Base-by-base conservation (phyloP, 2,329 filamentous ascomycete species). In the Scytalidium lignicola region DNA sequence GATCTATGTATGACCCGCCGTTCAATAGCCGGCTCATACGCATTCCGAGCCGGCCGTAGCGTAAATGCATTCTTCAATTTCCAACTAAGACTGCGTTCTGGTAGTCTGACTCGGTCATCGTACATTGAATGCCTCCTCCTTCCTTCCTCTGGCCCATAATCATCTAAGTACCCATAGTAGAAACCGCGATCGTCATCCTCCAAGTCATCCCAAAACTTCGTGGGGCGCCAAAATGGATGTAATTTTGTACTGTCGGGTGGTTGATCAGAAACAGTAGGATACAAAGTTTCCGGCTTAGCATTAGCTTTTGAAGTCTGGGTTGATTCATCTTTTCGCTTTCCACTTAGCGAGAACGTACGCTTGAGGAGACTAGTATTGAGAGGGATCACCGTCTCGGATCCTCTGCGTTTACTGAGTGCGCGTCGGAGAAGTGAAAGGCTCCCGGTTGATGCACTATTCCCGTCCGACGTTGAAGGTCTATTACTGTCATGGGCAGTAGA, bases 181-280 rank as follows among this genome's bases (percentile, higher is more conserved):
- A 37, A 37, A 13, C 32, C 15, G 64, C 58, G 73, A 10, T 70
- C 67, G 23, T 67, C 61, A 8, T 69, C 68, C 12, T 70, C 66
- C 0, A 68, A 59, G 18, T 70, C 67, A 41, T 70, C 64, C 47
- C 64, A 66, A 46, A 66, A 69, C 56, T 74, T 74, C 13, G 74
- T 65, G n/a, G 81, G 80, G 6, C 76, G 72, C 81, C 81, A 85
- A 58, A 77, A 76, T 1, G 81, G 80, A 61, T 85, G 80, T 13
- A 84, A 64, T 54, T 74, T 79, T 43, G 71, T 70, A 37, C 74
- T 73, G 42, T 85, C 80, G 2, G 70, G 63, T 1, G 74, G 78
- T 19, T 65, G 63, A 22, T 74, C 71, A 6, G 74, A 70, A 3
- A 69, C 64, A 2, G 69, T 69, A 2, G 72, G 69, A 52, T 73